Conservation (phyloP, 345 rosid genomes). For the Syzygium grande region DNA sequence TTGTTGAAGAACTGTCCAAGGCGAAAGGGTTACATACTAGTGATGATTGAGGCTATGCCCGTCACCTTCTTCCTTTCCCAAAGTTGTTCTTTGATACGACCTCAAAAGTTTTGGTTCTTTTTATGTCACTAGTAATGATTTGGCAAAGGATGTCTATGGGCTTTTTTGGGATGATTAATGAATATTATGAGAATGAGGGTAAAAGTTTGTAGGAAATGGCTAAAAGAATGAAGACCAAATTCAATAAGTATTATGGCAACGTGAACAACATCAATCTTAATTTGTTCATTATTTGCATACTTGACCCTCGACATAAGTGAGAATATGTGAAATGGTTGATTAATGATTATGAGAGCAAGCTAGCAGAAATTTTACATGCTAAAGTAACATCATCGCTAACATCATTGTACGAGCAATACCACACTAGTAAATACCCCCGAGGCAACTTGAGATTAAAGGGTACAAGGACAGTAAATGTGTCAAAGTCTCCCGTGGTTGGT, state of each 20-base stretch:
- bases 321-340: no score
- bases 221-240: no score
- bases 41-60: background rate
- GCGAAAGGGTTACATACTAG: background rate
- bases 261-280: no score
- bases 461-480: background rate
- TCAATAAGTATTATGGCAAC: no score
- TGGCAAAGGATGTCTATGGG: no score
- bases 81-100: background rate
- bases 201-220: background rate
- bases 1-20: background rate
- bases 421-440: background rate
- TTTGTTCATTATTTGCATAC: no score
- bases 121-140: background rate
- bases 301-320: no score
- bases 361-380: background rate
- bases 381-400: background rate
- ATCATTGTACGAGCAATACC: background rate
- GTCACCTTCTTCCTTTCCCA: background rate
- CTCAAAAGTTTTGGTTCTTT: background rate
- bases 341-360: background rate
- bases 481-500: no score
- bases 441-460: no score
- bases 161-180: background rate
- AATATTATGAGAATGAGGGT: background rate